Conservation (phyloP, 1,284 basidiomycete species). For the Apiotrichum porosum region DNA sequence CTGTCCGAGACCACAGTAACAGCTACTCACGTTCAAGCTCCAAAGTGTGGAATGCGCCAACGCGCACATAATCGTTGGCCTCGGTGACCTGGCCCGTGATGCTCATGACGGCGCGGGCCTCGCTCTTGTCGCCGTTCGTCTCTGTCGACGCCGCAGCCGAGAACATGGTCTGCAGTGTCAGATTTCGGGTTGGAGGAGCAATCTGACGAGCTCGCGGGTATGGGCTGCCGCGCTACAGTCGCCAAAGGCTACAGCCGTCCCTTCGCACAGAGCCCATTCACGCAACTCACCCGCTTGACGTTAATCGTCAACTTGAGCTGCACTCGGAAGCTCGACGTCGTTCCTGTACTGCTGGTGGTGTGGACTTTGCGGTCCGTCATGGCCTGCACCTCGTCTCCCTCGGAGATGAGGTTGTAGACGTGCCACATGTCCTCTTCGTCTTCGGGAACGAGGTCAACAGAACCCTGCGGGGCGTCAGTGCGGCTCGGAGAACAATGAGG, state of each 20-base stretch:
- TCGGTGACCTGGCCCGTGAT: slow-evolving; percentile 82
- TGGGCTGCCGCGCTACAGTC: background rate
- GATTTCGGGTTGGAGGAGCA: background rate
- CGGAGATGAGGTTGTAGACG: slow-evolving; percentile 92
- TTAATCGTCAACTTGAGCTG: slow-evolving; percentile 77
- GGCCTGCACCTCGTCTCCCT: slow-evolving; percentile 84
- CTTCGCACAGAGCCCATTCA: background rate
- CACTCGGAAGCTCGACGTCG: slow-evolving; percentile 84
- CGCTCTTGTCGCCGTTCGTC: slow-evolving; percentile 46
- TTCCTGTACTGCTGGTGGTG: slow-evolving; percentile 81
- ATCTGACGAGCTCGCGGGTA: no score
- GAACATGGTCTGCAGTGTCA: slow-evolving; percentile 54
- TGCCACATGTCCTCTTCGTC: slow-evolving; percentile 99
- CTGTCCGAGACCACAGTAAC: no score
- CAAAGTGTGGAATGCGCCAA: slow-evolving; percentile 93
- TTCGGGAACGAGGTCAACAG: slow-evolving; percentile 84
- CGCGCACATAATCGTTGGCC: slow-evolving; percentile 86
- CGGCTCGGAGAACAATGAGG: background rate
- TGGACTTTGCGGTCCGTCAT: slow-evolving; percentile 72
- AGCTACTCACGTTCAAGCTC: slow-evolving; percentile 66
- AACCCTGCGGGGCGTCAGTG: slow-evolving; percentile 56
- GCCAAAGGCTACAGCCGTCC: background rate
- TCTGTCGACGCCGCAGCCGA: slow-evolving; percentile 58
- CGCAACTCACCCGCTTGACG: slow-evolving; percentile 56
- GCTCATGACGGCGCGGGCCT: slow-evolving; percentile 63